These are phyloP conservation scores for Aspergillus mulundensis DNA, from an alignment of 495 filamentous ascomycete genomes.

Conservation along the genomic window DNA sequence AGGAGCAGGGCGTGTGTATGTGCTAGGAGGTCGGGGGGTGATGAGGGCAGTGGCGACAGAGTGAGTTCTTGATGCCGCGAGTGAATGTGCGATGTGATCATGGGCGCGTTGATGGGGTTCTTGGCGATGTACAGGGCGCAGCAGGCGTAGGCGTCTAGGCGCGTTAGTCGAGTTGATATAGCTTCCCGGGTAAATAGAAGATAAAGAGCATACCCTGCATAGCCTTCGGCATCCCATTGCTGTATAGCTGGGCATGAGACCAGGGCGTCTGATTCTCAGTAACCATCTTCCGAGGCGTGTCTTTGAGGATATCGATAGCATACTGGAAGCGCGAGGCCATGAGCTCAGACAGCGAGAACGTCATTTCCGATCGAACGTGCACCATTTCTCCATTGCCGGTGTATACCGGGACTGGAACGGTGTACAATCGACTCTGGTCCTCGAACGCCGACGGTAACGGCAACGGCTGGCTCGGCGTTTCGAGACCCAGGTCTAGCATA, in stretches of 20 bases:
- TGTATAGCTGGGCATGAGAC: conserved; percentile 46
- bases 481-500: background rate
- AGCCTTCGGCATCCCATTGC: conserved; percentile 39
- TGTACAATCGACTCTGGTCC: background rate
- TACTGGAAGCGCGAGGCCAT: conserved; percentile 38
- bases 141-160: conserved; percentile 42
- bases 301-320: conserved; percentile 38
- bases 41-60: conserved; percentile 26
- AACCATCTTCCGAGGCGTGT: conserved; percentile 44
- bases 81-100: conserved; percentile 42
- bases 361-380: conserved; percentile 6
- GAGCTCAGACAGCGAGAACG: conserved; percentile 17
- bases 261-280: conserved; percentile 45
- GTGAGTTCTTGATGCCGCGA: conserved; percentile 34
- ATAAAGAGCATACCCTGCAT: conserved; percentile 40
- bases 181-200: background rate
- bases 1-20: conserved; percentile 33
- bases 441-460: background rate
- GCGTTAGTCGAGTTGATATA: background rate
- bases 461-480: background rate
- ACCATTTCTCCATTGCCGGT: background rate
- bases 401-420: background rate
- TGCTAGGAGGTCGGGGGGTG: conserved; percentile 25
- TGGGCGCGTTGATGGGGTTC: conserved; percentile 37
- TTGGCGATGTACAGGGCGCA: conserved; percentile 49